Evolutionary conservation across 2,329 filamentous ascomycete genomes (phyloP), one percentile per base, ranked within the genome.

Genomic region (Chrysosporium keratinophilum): DNA sequence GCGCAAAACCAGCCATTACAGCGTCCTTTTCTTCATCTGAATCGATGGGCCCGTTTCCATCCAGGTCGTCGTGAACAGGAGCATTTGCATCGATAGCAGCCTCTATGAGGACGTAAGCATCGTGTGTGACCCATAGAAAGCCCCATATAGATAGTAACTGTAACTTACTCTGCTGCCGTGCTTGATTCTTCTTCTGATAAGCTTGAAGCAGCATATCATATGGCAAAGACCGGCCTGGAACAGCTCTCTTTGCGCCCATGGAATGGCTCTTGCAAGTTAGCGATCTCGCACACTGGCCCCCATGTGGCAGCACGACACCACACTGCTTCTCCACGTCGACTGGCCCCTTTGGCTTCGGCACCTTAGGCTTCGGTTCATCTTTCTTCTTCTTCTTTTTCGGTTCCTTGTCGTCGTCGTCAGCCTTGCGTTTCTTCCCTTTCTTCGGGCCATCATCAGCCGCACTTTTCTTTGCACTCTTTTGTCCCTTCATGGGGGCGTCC

Each of bases 141-240:
- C 28, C 9, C 7, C 48, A 41, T 31, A 44, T 62, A 50, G 55
- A 45, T 2, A 57, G 15, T 57, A 57, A 40, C 33, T 44, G 41
- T 28, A 42, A 78, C 84, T 72, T 77, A 90, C 88, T 95, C 70
- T 97, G 93, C 73, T 95, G 88, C 65, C 95, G 95, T 19, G 93
- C 93, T 69, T 97, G 93, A 64, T 98, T 98, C 77, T 96, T 97
- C 78, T 97, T 96, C 69, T 93, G 87, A 64, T 93, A 93, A 6
- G 85, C 84, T 12, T 86, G 83, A 37, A 96, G 77, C 39, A 96
- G 75, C 84, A 95, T 93, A 68, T 95, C 89, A 65, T 96, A 96
- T 1, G 90, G 90, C 56, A 95, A 72, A 43, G 87, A 93, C 57
- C 90, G 79, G 0, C 90, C 90, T 4, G 88, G 85, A 2, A 96